phyloP scores from a whole-genome alignment of 2,329 filamentous ascomycete species.

The Arthrinium phaeospermum region DNA sequence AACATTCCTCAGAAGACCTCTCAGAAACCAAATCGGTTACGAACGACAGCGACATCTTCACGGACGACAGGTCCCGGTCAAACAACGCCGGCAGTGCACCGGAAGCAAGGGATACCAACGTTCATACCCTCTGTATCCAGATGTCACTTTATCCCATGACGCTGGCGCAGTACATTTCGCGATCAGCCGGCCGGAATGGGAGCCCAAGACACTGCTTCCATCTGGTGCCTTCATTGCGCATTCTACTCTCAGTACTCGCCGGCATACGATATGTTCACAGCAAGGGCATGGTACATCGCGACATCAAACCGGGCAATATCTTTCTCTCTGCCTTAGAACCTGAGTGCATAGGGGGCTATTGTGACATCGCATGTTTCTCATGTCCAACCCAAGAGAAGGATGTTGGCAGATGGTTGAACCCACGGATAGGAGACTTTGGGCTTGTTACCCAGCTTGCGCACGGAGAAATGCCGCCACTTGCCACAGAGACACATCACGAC shows the following conservation, averaged over 20 bases:
- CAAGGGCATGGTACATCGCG: constrained; percentile 66
- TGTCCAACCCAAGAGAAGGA: constrained; percentile 24
- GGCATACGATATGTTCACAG: constrained; percentile 68
- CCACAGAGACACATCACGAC: constrained; percentile 24
- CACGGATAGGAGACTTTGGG: constrained; percentile 71
- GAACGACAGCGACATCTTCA: constrained; percentile 36
- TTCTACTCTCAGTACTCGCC: constrained; percentile 62
- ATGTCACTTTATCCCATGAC: constrained; percentile 71
- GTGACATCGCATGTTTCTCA: constrained; percentile 32
- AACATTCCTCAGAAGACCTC: constrained; percentile 41
- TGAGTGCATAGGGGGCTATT: constrained; percentile 33
- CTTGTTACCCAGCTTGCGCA: constrained; percentile 60
- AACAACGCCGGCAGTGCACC: constrained; percentile 38
- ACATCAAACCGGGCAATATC: constrained; percentile 72
- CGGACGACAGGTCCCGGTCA: constrained; percentile 35
- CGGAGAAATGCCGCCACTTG: constrained; percentile 35
- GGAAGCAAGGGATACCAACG: constrained; percentile 31
- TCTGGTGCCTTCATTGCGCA: constrained; percentile 59
- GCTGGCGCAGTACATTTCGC: constrained; percentile 59
- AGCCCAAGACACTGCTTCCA: constrained; percentile 63
- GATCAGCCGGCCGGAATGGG: constrained; percentile 35
- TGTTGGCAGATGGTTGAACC: constrained; percentile 52
- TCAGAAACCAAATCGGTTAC: constrained; percentile 29
- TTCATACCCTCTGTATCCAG: constrained; percentile 67
- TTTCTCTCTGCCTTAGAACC: constrained; percentile 59